Evolutionary conservation across 768 basidiomycete species (phyloP), one percentile per base, ranked within the genome.

Genomic region (Lyophyllum decastes): DNA sequence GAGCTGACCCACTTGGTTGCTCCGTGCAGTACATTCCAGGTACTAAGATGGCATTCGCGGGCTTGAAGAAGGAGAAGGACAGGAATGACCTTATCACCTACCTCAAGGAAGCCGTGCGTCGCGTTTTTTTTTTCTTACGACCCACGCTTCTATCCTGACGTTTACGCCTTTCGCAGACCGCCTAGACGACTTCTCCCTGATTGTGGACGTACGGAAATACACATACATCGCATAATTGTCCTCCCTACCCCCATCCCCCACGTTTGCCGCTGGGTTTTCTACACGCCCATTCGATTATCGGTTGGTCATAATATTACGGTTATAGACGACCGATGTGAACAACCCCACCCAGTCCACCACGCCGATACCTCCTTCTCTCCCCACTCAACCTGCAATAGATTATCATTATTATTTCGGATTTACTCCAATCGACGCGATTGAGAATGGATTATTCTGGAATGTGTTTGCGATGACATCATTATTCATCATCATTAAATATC

Each of bases 1-100:
- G 26, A 17, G 54, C 35, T 25, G 57, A 40, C 25, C 33, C 63
- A 14, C 62, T 34, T 27, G 10, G 7, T 22, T 25, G 21, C 30
- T 16, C 27, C 19, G 45, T 45, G 1, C 58, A 92, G 90, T 95
- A 94, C 79, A 95, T 95, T 64, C 93, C 93, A 38, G 95, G 95
- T 48, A 97, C 95, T 50, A 97, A 96, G 81, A 98, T 98, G 95
- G 95, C 95, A 57, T 98, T 97, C 66, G 94, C 95, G 63, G 96
- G 96, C 68, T 78, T 98, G 72, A 98, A 98, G 89, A 98, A 98
- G 86, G 93, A 93, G 10, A 94, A 95, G 83, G 95, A 98, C 74
- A 88, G 95, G 78, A 91, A 87, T 72, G 95, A 98, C 78, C 87
- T 98, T 68, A 83, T 98, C 68, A 86, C 94, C 57, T 86, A 81